Evolutionary conservation across 2,329 filamentous ascomycete genomes (phyloP), one percentile per base, ranked within the genome.

Genomic region (Beauveria sp.): DNA sequence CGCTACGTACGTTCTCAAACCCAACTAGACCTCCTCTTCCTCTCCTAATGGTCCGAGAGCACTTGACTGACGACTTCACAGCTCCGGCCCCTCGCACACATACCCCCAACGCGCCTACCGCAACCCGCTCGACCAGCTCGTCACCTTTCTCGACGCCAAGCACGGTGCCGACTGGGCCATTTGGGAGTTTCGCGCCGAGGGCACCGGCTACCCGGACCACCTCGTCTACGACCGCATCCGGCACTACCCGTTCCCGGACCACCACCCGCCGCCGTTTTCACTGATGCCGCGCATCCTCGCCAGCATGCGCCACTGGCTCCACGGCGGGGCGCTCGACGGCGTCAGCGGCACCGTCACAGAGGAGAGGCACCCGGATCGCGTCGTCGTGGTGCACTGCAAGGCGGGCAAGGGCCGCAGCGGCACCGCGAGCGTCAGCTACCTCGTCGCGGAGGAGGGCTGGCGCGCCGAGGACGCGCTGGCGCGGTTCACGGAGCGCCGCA

Each of bases 161-260:
- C 94, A 99, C 75, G 88, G 83, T 30, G 77, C 85, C 28, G 79
- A 94, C 64, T 99, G 94, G 94, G 86, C 89, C 3, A 96, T 99
- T 69, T 99, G 93, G 91, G 94, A 99, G 76, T 99, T 99, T 68
- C 87, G 94, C 51, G 94, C 92, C 41, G 94, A 99, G 73, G 94
- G 94, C 5, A 97, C 94, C 0, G 94, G 94, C 1, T 99, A 99
- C 69, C 92, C 92, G 0, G 94, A 99, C 70, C 84, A 86, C 20
- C 90, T 92, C 62, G 93, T 99, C 1, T 91, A 96, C 71, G 82
- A 85, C 40, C 83, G 92, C 3, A 87, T 97, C 65, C 84, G 88
- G 65, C 94, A 99, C 75, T 97, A 92, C 70, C 94, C 94, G 0
- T 99, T 91, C 86, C 94, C 94, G 0, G 94, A 99, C 71, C 94